phyloP scores from a whole-genome alignment of 2,329 filamentous ascomycete genomes.

The Rhexocercosporidium sp. region DNA sequence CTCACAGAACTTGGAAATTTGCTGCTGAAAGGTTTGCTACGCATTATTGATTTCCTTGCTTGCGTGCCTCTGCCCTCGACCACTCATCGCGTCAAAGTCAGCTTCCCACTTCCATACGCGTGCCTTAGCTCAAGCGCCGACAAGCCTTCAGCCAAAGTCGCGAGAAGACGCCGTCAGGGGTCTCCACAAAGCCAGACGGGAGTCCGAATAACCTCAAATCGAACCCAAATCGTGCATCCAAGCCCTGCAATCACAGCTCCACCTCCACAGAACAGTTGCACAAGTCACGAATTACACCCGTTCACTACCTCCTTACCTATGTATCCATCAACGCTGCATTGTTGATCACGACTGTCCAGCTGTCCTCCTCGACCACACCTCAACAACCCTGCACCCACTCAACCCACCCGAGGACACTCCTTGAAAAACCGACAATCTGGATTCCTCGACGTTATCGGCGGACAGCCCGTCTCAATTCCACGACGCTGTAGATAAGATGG shows the following conservation, averaged over 20 bases:
- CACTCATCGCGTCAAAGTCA: constrained; percentile 33
- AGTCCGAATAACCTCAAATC: constrained; percentile 37
- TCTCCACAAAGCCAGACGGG: constrained; percentile 17
- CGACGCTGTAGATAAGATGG: constrained; percentile 54
- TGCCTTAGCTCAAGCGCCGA: constrained; percentile 30
- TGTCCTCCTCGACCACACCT: constrained; percentile 15
- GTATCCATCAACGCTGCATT: constrained; percentile 24
- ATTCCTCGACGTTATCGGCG: constrained; percentile 55
- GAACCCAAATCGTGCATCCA: constrained; percentile 20
- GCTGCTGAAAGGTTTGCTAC: background rate
- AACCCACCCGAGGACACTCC: background rate
- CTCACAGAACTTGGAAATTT: background rate
- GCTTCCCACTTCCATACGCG: constrained; percentile 24
- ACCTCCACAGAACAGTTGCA: constrained; percentile 4
- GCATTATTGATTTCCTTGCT: background rate
- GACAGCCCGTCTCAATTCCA: constrained; percentile 59
- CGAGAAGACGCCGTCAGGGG: constrained; percentile 25
- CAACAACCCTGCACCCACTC: constrained; percentile 19
- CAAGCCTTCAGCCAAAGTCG: constrained; percentile 13
- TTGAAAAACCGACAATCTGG: constrained; percentile 50
- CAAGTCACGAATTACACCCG: background rate
- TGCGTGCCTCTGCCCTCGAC: background rate
- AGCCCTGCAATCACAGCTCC: background rate
- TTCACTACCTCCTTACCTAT: constrained; percentile 24
- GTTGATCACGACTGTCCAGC: constrained; percentile 31